Conservation (phyloP, 257 asterid genomes). For the Scutellaria baicalensis region DNA sequence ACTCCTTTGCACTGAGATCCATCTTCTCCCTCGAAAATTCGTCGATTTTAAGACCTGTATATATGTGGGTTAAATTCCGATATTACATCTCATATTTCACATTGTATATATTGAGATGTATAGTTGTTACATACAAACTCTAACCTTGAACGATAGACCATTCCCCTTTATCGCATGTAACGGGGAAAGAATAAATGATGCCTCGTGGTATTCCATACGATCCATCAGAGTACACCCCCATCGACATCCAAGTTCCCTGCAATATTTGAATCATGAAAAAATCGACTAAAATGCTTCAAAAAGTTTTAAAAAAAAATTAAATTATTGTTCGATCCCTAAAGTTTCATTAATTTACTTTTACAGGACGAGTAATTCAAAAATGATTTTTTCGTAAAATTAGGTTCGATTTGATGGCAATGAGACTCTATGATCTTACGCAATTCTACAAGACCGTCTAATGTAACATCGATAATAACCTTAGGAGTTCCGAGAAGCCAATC, state of each 20-base stretch:
- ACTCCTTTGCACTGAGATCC: conserved; percentile 59
- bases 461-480: conserved; percentile 31
- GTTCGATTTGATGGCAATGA: no score
- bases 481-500: conserved; percentile 88
- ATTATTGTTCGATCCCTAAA: no score
- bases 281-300: not conserved
- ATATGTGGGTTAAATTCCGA: not conserved
- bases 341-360: no score
- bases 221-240: conserved; percentile 88
- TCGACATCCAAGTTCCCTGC: conserved; percentile 82
- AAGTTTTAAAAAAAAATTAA: no score
- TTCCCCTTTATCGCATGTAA: conserved; percentile 69
- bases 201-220: conserved; percentile 70
- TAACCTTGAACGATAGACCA: conserved; percentile 85
- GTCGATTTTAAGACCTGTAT: conserved; percentile 54
- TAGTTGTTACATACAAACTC: not conserved
- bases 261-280: not conserved
- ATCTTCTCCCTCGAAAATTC: conserved; percentile 68
- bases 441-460: no score
- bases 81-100: not conserved
- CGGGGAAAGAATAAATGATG: conserved; percentile 74
- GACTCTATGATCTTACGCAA: no score
- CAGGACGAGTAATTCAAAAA: no score
- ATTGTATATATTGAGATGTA: not conserved
- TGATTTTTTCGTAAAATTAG: no score